Evolutionary conservation across 352 stramenopile genomes (phyloP), one percentile per base, ranked within the genome.

Genomic region (Globisporangium solare): DNA sequence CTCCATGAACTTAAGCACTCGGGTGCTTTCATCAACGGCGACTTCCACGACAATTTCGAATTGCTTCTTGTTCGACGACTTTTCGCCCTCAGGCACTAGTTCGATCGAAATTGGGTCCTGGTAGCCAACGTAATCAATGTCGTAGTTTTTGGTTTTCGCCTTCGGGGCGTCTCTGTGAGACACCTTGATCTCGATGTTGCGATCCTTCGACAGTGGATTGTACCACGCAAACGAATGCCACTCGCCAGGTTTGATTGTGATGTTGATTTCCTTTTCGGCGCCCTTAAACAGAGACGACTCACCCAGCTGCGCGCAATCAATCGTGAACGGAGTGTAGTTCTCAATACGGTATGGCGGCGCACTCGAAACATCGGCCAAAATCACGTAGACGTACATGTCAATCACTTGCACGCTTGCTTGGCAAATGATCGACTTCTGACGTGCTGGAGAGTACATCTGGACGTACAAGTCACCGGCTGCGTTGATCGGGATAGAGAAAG

Each of bases 321-420:
- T 74, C 37, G 63, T 83, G 54, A 85, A 93, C 46, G 80, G 83
- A n/a, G 85, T 92, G 59, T 83, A 95, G 63, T 95, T 95, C 67
- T 95, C 85, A 47, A 95, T 86, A 8, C 85, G 81, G 63, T 92
- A 95, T 17, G 85, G 85, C 8, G 85, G 85, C 17, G 80, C 74
- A 21, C 75, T 83, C 0, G 83, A 95, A 12, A 88, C 79, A 60
- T 95, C 85, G 21, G 70, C 92, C 48, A 95, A 59, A 51, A 93
- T 84, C 13, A 95, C 83, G 59, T 93, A 95, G 17, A 95, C 75
- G 54, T 95, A 92, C 77, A 90, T 90, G 39, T 91, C 85, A n/a
- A 95, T 78, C 22, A 95, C 77, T 54, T 95, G 85, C 18, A 95
- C 80, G 51, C 83, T 93, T 39, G 79, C 85, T 52, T 92, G 71